Evolutionary conservation across 352 stramenopile genomes (phyloP), one percentile per base, ranked within the genome.

Genomic region (Globisporangium polare): DNA sequence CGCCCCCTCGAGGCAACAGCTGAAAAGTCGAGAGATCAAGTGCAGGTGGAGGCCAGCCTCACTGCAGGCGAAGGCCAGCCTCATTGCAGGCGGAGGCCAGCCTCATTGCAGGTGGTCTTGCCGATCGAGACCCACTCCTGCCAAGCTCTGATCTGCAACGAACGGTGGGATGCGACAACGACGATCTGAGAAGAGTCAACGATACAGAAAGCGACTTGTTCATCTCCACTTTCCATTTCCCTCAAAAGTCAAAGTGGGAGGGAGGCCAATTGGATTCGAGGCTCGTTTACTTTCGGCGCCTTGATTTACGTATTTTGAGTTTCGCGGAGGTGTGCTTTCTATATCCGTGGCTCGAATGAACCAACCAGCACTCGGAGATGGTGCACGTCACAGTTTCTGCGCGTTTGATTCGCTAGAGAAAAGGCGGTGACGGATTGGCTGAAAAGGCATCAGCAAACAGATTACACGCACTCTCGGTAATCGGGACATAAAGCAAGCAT

Each of bases 171-270:
- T 17, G 17, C 42, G 42, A 47, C n/a, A 18, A 26, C 42, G 42
- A 47, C 42, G 42, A 47, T 24, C 42, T 47, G 42, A 47, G 42
- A 47, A 47, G 42, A 47, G 42, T 47, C 42, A 47, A 26, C 42
- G 42, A 26, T 26, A 47, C n/a, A 10, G 18, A 47, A 24, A 31
- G 27, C 27, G 27, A 31, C 27, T 26, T 26, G 42, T 24, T 47
- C 42, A 47, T 47, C 42, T 47, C 18, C 17, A 47, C 2, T 31
- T 31, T 31, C 27, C 2, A 31, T 47, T 39, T 39, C 33, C n/a
- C n/a, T n/a, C n/a, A n/a, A n/a, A n/a, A n/a, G 6, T 6, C 33
- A 1, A 39, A 39, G 10, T 39, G 33, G 10, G 33, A 31, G n/a
- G n/a, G n/a, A n/a, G n/a, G n/a, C n/a, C n/a, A n/a, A n/a, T n/a